Evolutionary conservation across 202 grass and related monocot species (phyloP).

Genomic region (Eragrostis tef): DNA sequence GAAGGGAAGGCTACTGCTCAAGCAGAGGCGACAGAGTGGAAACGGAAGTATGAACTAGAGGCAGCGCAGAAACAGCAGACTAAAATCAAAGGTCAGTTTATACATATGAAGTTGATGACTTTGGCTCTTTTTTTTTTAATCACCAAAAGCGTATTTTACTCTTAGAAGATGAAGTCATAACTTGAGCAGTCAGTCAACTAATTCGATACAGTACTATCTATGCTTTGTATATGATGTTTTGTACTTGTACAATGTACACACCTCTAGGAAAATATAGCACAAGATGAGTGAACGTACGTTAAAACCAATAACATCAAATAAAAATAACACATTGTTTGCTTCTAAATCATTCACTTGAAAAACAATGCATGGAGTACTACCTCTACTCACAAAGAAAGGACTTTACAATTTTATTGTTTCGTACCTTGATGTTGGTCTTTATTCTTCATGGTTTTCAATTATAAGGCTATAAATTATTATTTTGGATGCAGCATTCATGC

Average conservation of each 20-base stretch:
- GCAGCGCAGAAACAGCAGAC: constrained; percentile 55
- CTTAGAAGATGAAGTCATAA: neutral
- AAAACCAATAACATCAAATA: no score
- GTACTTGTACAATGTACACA: neutral
- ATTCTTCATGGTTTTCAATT: neutral
- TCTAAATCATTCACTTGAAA: no score
- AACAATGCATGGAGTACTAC: neutral
- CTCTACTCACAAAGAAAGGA: neutral
- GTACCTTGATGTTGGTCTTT: neutral
- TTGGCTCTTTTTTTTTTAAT: neutral
- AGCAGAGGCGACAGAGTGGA: constrained; percentile 86
- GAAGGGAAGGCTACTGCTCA: constrained; percentile 96
- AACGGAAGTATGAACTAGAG: constrained; percentile 92
- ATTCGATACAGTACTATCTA: neutral
- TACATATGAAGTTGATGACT: constrained; percentile 19
- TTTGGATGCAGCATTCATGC: neutral
- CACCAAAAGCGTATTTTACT: neutral
- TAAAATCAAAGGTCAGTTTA: constrained; percentile 67
- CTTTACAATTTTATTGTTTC: no score
- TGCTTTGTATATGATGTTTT: neutral
- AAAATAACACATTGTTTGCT: no score
- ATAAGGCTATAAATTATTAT: neutral
- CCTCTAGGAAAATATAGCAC: neutral
- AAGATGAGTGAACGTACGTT: neutral
- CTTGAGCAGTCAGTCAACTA: neutral